Evolutionary conservation across 2,329 filamentous ascomycete species (phyloP).

Genomic region (Xylariaceae sp.): DNA sequence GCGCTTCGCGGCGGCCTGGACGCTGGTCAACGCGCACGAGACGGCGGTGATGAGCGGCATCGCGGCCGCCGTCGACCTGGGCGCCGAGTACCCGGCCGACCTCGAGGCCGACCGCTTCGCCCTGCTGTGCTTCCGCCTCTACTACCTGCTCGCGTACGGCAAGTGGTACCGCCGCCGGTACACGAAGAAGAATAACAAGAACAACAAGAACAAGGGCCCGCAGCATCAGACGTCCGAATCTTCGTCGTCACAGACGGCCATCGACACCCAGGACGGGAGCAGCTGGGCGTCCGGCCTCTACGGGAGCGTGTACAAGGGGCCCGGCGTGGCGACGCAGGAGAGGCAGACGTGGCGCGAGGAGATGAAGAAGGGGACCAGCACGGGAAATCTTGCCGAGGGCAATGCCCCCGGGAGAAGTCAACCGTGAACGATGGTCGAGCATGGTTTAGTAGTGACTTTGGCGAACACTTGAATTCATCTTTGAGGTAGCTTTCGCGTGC

Average conservation of each 20-base stretch:
- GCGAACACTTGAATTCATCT: too few relatives aligned
- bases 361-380: constrained; percentile 27
- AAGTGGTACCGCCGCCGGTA: constrained; percentile 47
- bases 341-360: constrained; percentile 42
- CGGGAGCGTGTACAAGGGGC: constrained; percentile 52
- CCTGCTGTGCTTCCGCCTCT: constrained; percentile 51
- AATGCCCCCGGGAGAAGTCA: constrained; percentile 27
- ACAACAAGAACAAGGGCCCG: constrained; percentile 9
- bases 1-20: constrained; percentile 57
- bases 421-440: constrained; percentile 21
- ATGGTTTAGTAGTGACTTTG: too few relatives aligned
- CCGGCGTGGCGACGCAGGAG: constrained; percentile 46
- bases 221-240: too few relatives aligned
- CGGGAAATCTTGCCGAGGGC: constrained; percentile 25
- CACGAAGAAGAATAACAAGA: constrained; percentile 21
- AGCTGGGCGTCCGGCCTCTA: constrained; percentile 51
- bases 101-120: constrained; percentile 56
- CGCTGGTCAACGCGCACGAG: constrained; percentile 60
- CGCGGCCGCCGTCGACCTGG: constrained; percentile 59
- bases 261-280: constrained; percentile 39
- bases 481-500: too few relatives aligned
- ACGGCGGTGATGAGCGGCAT: constrained; percentile 61
- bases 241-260: too few relatives aligned
- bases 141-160: constrained; percentile 54
- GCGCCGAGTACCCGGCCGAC: constrained; percentile 56